Conservation (phyloP, 176 grass and related monocot species). For the sorghum (Sorghum bicolor) region Sorghum_bicolor_NCBIv3 NC_012870.2:14646001-14646500, state of each 20-base stretch:
- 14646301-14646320: constrained; percentile 28
- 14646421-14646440: constrained; percentile 11
- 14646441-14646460: constrained; percentile 32
- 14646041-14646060: not conserved
- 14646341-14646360: constrained; percentile 38
- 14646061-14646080: not conserved
- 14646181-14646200: constrained; percentile 38
- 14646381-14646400: not conserved
- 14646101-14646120: not conserved
- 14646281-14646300: constrained; percentile 25
- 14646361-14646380: constrained; percentile 33
- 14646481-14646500: constrained; percentile 39
- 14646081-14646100: not conserved
- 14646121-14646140: not conserved
- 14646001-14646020: not conserved
- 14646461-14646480: constrained; percentile 30
- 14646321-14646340: constrained; percentile 39
- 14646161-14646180: constrained; percentile 42
- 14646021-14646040: not conserved
- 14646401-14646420: constrained; percentile 32
- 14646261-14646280: constrained; percentile 24
- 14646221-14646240: constrained; percentile 21
- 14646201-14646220: constrained; percentile 11
- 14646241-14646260: not conserved
- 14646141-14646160: constrained; percentile 32